Conservation (phyloP, 2,329 filamentous ascomycete genomes). For the Alternaria hordeiaustralica region DNA sequence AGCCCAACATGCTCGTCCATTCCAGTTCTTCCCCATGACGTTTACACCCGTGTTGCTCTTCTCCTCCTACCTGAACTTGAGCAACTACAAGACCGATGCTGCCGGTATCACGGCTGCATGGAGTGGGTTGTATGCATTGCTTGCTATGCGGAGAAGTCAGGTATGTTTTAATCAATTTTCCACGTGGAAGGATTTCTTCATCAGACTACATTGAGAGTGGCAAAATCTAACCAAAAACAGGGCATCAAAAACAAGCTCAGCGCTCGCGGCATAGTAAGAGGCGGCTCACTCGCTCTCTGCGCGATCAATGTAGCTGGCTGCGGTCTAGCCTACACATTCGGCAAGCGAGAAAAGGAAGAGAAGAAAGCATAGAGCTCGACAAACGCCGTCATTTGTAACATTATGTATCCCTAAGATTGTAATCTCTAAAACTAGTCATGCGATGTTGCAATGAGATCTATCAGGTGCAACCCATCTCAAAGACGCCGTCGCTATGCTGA, state of each 20-base stretch:
- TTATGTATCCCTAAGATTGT: constrained; percentile 5
- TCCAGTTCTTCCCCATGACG: constrained; percentile 69
- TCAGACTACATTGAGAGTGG: neutral
- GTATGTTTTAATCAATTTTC: constrained; percentile 23
- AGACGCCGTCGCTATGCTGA: constrained; percentile 19
- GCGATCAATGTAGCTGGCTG: constrained; percentile 59
- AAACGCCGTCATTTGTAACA: constrained; percentile 1
- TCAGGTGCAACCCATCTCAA: constrained; percentile 3
- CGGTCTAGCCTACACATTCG: constrained; percentile 60
- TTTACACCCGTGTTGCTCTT: constrained; percentile 72
- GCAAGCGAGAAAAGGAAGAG: constrained; percentile 49
- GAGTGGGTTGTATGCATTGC: constrained; percentile 69
- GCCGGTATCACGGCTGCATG: constrained; percentile 70
- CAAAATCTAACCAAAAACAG: constrained; percentile 27
- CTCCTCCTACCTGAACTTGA: constrained; percentile 69
- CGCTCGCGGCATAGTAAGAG: constrained; percentile 59
- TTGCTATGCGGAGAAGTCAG: constrained; percentile 65
- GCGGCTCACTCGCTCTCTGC: constrained; percentile 59
- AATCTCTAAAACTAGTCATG: neutral
- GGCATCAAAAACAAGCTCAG: constrained; percentile 56
- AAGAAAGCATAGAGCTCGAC: constrained; percentile 15
- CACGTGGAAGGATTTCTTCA: neutral
- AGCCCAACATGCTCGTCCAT: constrained; percentile 70
- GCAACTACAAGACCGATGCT: constrained; percentile 66
- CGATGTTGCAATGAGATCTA: neutral